A percentile compares a stretch with the other conserved stretches of the same genome.
phyloP scores from a whole-genome alignment of 176 grass and related monocot species.

The Zea mays region Zm-B73-REFERENCE-NAM-5.0 NC_050101.1:17855501-17856000 shows the following conservation, averaged over 20 bases:
- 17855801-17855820: not conserved
- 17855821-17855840: not conserved
- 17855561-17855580: no score
- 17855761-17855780: not conserved
- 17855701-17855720: not conserved
- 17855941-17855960: not conserved
- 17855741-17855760: not conserved
- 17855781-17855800: not conserved
- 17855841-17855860: not conserved
- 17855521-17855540: no score
- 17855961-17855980: not conserved
- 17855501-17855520: no score
- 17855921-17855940: conserved; percentile 27
- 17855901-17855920: not conserved
- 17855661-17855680: conserved; percentile 8
- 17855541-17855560: no score
- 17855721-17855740: not conserved
- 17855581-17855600: no score
- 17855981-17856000: not conserved
- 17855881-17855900: not conserved
- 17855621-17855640: not conserved
- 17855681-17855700: not conserved
- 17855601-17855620: not conserved
- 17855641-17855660: not conserved
- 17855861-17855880: conserved; percentile 16